Evolutionary conservation across 805 yeast genomes (phyloP), one percentile per base, ranked within the genome.

Genomic region (Starmera dryadoides): DNA sequence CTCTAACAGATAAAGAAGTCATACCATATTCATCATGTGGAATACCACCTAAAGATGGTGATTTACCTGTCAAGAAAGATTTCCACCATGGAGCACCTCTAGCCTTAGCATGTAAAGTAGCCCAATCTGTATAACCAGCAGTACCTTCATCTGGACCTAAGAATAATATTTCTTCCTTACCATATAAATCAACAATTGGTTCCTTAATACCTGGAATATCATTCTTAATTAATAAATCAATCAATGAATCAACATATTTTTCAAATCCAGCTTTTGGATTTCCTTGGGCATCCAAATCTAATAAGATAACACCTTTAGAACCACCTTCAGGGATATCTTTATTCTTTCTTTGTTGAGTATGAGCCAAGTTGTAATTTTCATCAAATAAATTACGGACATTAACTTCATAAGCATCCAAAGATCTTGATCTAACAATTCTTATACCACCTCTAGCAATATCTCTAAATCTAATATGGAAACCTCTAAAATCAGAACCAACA

Each of bases 111-210:
- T 91, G 98, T 50, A 79, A 65, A 20, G 98, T 93, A 10, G 98
- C 98, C 98, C 98, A 91, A 62, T 93, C 89, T 38, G 88, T 95
- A 55, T 85, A 81, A 19, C 82, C 83, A 17, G 98, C 98, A 38
- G 98, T 89, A 61, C 95, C 95, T 71, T 91, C 98, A 66, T 91
- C 98, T n/a, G 98, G 98, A 40, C 98, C 98, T 81, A 91, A 83
- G 63, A 86, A 91, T 51, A 93, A 68, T 52, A 93, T 91, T 69
- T 91, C 98, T 36, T 85, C 86, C 55, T 83, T 75, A 41, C 78
- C 77, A 59, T 86, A 81, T 41, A 86, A 69, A 59, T 91, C 98
- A 38, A 91, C 89, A 58, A 88, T 82, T 41, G 77, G 69, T 53
- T 84, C 95, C 66, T 86, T 81, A 47, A 80, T 75, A 34, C 91